Conservation (phyloP, 192 early-diverging fungal genomes). For the Chytriomyces sp. region DNA sequence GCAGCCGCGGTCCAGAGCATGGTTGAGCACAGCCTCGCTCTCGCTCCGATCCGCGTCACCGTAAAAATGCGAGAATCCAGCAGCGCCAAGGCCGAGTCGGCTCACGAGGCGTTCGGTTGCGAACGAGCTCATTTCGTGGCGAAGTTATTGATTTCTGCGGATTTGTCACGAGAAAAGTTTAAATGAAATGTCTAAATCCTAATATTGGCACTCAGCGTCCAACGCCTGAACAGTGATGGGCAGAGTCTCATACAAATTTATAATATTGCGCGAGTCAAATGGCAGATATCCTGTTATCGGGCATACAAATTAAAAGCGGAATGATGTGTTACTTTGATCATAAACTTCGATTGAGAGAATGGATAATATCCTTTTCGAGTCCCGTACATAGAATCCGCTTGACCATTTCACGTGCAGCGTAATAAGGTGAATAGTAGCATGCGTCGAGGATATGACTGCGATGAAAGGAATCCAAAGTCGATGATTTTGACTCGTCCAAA, state of each 20-base stretch:
- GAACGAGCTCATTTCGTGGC: too few species aligned
- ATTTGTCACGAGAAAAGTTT: too few species aligned
- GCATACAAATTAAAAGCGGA: constrained; percentile 79
- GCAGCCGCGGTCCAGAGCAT: not conserved
- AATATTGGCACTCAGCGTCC: too few species aligned
- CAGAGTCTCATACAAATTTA: constrained; percentile 60
- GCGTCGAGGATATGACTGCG: constrained; percentile 60
- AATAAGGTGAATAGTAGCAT: constrained; percentile 68
- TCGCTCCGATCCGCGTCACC: constrained; percentile 3
- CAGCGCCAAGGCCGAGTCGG: constrained; percentile 10
- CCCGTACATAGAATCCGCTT: constrained; percentile 86
- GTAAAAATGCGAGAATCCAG: constrained; percentile 9
- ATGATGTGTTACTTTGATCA: not conserved
- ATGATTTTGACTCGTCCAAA: constrained; percentile 69
- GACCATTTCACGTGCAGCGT: constrained; percentile 62
- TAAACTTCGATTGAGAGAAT: not conserved
- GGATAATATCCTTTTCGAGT: constrained; percentile 84
- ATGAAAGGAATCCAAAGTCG: constrained; percentile 65
- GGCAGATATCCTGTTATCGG: constrained; percentile 69
- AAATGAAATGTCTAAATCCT: too few species aligned
- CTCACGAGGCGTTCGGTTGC: not conserved
- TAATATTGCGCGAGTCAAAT: constrained; percentile 63
- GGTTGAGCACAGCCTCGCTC: constrained; percentile 5
- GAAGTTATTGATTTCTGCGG: too few species aligned
- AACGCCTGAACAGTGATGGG: too few species aligned